A percentile compares a stretch with the other conserved stretches of the same genome.
phyloP scores from a whole-genome alignment of 495 filamentous ascomycete genomes.

The Neurospora sp. region DNA sequence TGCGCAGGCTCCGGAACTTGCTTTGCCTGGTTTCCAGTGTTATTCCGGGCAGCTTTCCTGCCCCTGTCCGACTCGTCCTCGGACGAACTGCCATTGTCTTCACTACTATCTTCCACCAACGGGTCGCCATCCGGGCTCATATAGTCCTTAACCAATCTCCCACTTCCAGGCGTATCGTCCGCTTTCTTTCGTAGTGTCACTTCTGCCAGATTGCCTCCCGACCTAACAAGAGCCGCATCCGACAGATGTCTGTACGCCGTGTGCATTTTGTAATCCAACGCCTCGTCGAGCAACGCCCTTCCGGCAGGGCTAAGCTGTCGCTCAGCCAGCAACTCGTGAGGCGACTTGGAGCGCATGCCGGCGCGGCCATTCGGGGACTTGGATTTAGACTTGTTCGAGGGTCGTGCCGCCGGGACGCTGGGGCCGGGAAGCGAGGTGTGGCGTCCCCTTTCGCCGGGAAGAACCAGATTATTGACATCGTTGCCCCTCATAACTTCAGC shows the following conservation, averaged over 20 bases:
- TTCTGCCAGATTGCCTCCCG: conserved; percentile 43
- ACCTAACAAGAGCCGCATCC: conserved; percentile 49
- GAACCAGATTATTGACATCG: conserved; percentile 32
- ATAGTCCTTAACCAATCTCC: conserved; percentile 66
- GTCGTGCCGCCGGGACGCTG: conserved; percentile 22
- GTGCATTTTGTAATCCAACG: conserved; percentile 45
- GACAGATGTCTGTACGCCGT: conserved; percentile 54
- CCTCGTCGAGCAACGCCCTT: conserved; percentile 38
- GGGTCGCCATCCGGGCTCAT: conserved; percentile 51
- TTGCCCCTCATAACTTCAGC: conserved; percentile 37
- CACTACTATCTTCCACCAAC: conserved; percentile 42
- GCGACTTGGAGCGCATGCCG: conserved; percentile 50
- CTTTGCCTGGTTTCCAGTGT: conserved; percentile 19
- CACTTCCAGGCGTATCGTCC: conserved; percentile 35
- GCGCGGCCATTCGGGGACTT: conserved; percentile 48
- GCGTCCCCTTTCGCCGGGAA: conserved; percentile 34
- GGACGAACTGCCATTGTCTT: conserved; percentile 40
- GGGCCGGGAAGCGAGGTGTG: conserved; percentile 36
- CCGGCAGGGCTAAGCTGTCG: conserved; percentile 28
- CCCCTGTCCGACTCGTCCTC: conserved; percentile 44
- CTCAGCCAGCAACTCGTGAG: conserved; percentile 32
- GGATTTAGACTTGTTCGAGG: conserved; percentile 52
- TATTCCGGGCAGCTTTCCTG: conserved; percentile 30
- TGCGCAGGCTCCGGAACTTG: conserved; percentile 14
- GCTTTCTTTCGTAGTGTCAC: conserved; percentile 38